Conservation (phyloP, 305 asterid genomes). For the Solanum hybrid region DNA sequence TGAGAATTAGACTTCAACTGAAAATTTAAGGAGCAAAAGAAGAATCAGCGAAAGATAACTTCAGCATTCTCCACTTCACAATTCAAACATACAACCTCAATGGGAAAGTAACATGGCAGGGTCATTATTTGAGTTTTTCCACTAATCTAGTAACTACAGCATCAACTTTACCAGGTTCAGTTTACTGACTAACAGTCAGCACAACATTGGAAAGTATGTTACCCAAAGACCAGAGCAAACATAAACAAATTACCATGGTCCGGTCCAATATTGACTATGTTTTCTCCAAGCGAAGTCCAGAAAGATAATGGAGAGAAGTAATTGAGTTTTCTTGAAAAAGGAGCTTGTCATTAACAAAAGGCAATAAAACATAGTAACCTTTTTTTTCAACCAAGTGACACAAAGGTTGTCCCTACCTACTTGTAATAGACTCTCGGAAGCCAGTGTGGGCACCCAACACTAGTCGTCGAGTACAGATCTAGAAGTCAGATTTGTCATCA, state of each 20-base stretch:
- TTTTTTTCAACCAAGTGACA: not conserved
- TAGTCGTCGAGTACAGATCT: not conserved
- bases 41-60: not conserved
- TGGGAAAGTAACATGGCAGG: not conserved
- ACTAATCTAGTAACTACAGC: not conserved
- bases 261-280: not conserved
- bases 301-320: not conserved
- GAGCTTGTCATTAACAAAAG: not conserved
- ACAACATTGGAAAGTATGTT: not conserved
- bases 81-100: not conserved
- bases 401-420: not conserved
- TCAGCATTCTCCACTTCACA: not conserved
- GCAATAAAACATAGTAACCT: not conserved
- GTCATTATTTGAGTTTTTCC: not conserved
- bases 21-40: not conserved
- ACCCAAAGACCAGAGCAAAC: not conserved
- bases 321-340: not conserved
- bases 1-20: not conserved
- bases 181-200: not conserved
- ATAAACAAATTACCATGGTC: not conserved
- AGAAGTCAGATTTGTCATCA: not conserved
- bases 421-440: not conserved
- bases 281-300: not conserved
- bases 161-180: not conserved
- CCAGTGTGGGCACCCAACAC: not conserved